These are phyloP conservation scores for Colletotrichum sp. DNA, from an alignment of 2,329 filamentous ascomycete genomes.

Conservation along the genomic window DNA sequence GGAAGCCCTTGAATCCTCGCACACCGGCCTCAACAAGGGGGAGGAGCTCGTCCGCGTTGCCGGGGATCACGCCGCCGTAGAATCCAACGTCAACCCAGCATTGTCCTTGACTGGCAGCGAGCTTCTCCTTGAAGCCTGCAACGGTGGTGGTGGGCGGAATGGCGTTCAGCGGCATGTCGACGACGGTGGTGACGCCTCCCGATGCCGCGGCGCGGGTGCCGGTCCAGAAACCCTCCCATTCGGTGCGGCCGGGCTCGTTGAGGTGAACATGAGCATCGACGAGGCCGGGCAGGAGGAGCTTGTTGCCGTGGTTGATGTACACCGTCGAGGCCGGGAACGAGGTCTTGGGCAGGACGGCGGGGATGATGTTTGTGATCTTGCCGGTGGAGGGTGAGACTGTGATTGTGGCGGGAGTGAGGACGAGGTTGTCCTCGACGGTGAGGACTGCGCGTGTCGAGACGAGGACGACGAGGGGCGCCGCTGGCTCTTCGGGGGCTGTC, in stretches of 20 bases:
- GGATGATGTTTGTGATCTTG: constrained; percentile 80
- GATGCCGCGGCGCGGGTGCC: constrained; percentile 93
- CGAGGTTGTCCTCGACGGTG: constrained; percentile 66
- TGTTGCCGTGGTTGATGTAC: constrained; percentile 86
- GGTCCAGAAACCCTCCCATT: constrained; percentile 98
- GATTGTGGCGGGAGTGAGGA: constrained; percentile 82
- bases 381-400: constrained; percentile 79
- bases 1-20: constrained; percentile 94
- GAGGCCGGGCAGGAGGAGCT: constrained; percentile 85
- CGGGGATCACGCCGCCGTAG: constrained; percentile 93
- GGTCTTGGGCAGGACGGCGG: constrained; percentile 74
- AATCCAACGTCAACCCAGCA: constrained; percentile 99
- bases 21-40: constrained; percentile 85
- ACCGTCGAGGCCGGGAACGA: constrained; percentile 74
- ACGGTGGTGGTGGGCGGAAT: constrained; percentile 96
- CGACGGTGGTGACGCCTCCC: constrained; percentile 93
- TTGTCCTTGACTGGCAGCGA: constrained; percentile 81
- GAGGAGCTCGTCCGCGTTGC: constrained; percentile 81
- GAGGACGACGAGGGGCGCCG: constrained; percentile 69
- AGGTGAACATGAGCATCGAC: constrained; percentile 98
- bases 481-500: constrained; percentile 31
- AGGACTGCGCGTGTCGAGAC: constrained; percentile 85
- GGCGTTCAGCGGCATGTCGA: constrained; percentile 98
- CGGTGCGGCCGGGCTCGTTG: constrained; percentile 94
- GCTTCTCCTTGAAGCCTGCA: constrained; percentile 80